A percentile compares a stretch with the other conserved stretches of the same genome.
These are phyloP conservation scores for Pseudonitzschia multiseries DNA, from an alignment of 108 stramenopile species.

Conservation along the genomic window DNA sequence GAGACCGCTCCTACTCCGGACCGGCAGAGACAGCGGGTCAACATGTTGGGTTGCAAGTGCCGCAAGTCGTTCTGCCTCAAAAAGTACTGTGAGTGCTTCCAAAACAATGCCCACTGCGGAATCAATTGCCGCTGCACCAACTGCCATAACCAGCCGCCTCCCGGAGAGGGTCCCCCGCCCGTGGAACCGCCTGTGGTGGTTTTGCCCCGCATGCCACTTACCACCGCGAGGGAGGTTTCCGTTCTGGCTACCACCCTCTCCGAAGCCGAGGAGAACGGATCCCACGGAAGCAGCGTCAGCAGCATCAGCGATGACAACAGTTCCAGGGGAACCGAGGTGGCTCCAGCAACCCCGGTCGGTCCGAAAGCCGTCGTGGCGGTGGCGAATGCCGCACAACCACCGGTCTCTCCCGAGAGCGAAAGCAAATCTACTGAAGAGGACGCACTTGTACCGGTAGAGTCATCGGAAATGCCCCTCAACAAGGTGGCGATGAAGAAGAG, in stretches of 20 bases:
- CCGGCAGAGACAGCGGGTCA: slow-evolving; percentile 14
- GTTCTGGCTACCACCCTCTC: background rate
- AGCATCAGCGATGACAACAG: background rate
- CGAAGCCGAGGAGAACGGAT: background rate
- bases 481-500: slow-evolving; percentile 1
- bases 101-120: slow-evolving; percentile 81
- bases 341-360: background rate
- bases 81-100: slow-evolving; percentile 93
- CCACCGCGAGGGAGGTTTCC: background rate
- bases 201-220: background rate
- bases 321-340: no score
- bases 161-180: background rate
- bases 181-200: background rate
- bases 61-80: slow-evolving; percentile 90
- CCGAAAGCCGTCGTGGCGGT: background rate
- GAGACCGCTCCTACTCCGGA: background rate
- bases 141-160: slow-evolving; percentile 32
- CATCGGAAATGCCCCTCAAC: background rate
- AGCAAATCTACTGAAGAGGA: background rate
- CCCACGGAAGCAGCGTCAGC: background rate
- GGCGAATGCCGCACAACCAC: background rate
- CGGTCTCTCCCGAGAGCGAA: background rate
- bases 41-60: slow-evolving; percentile 90
- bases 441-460: no score
- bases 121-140: slow-evolving; percentile 65